Evolutionary conservation across 2,329 filamentous ascomycete species (phyloP).

Genomic region (Karstenula rhodostoma): DNA sequence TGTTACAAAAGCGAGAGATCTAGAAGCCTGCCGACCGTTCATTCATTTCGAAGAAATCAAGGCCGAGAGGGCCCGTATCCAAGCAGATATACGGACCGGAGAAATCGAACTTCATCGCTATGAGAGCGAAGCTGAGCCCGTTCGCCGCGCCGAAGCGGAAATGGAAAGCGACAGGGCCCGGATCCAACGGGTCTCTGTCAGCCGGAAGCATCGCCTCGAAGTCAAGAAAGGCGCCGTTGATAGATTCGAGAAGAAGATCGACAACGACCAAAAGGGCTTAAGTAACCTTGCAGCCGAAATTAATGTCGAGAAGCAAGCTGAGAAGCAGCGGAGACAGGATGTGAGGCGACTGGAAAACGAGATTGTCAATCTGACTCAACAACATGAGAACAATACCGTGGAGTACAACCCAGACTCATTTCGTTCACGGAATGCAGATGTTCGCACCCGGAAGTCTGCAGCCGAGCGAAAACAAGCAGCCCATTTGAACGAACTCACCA

Average conservation of each 20-base stretch:
- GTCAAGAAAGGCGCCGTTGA: slow-evolving; percentile 63
- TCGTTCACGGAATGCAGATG: slow-evolving; percentile 75
- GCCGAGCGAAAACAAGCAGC: slow-evolving; percentile 55
- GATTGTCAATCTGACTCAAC: slow-evolving; percentile 70
- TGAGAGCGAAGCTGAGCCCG: slow-evolving; percentile 70
- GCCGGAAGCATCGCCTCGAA: slow-evolving; percentile 64
- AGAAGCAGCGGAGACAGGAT: slow-evolving; percentile 48
- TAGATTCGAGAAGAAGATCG: slow-evolving; percentile 46
- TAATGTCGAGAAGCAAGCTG: slow-evolving; percentile 52
- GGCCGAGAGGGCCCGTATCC: slow-evolving; percentile 60
- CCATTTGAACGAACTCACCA: slow-evolving; percentile 51
- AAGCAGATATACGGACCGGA: slow-evolving; percentile 62
- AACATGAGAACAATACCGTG: slow-evolving; percentile 67
- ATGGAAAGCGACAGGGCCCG: slow-evolving; percentile 73
- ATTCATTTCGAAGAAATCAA: slow-evolving; percentile 69
- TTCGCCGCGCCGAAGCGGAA: slow-evolving; percentile 70
- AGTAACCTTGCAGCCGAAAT: slow-evolving; percentile 55
- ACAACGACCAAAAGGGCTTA: slow-evolving; percentile 45
- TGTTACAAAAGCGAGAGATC: slow-evolving; percentile 67
- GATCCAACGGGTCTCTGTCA: slow-evolving; percentile 64
- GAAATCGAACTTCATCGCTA: slow-evolving; percentile 67
- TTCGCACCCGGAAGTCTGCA: slow-evolving; percentile 59
- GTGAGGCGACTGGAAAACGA: slow-evolving; percentile 49
- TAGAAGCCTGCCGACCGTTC: slow-evolving; percentile 72
- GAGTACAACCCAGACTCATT: slow-evolving; percentile 75